phyloP scores from a whole-genome alignment of 1,284 basidiomycete species.

The Cutaneotrichosporon dermatis region DNA sequence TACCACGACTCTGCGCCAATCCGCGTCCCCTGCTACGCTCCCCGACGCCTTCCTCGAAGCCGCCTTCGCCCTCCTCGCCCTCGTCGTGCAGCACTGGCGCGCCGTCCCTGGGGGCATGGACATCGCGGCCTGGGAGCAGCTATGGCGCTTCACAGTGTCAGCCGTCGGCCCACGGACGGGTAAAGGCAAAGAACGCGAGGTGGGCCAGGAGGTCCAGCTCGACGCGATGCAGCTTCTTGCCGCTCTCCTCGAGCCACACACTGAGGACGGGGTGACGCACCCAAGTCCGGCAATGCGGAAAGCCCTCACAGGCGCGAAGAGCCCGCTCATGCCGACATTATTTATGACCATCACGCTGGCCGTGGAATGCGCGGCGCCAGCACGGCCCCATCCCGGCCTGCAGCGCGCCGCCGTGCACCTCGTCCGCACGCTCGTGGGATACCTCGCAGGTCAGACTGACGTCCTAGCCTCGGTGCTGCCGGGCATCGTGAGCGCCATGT shows the following conservation, averaged over 20 bases:
- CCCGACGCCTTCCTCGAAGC: slow-evolving; percentile 76
- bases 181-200: slow-evolving; percentile 59
- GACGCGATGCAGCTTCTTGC: slow-evolving; percentile 32
- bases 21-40: slow-evolving; percentile 57
- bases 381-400: slow-evolving; percentile 58
- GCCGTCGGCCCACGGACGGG: slow-evolving; percentile 53
- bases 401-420: slow-evolving; percentile 63
- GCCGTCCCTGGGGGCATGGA: slow-evolving; percentile 56
- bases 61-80: slow-evolving; percentile 59
- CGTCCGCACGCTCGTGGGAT: slow-evolving; percentile 58
- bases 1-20: slow-evolving; percentile 71
- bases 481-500: slow-evolving; percentile 70
- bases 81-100: slow-evolving; percentile 74
- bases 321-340: slow-evolving; percentile 62
- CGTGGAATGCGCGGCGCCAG: slow-evolving; percentile 53
- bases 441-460: slow-evolving; percentile 61
- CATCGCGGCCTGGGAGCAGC: slow-evolving; percentile 66
- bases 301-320: slow-evolving; percentile 46
- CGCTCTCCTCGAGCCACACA: slow-evolving; percentile 28
- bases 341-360: slow-evolving; percentile 76
- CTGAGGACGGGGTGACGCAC: slow-evolving; percentile 45
- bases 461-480: slow-evolving; percentile 63
- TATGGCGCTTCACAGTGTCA: slow-evolving; percentile 68
- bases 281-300: slow-evolving; percentile 54
- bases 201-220: slow-evolving; percentile 36